Conservation (phyloP, 2,329 filamentous ascomycete species). For the Alternaria rosae region DNA sequence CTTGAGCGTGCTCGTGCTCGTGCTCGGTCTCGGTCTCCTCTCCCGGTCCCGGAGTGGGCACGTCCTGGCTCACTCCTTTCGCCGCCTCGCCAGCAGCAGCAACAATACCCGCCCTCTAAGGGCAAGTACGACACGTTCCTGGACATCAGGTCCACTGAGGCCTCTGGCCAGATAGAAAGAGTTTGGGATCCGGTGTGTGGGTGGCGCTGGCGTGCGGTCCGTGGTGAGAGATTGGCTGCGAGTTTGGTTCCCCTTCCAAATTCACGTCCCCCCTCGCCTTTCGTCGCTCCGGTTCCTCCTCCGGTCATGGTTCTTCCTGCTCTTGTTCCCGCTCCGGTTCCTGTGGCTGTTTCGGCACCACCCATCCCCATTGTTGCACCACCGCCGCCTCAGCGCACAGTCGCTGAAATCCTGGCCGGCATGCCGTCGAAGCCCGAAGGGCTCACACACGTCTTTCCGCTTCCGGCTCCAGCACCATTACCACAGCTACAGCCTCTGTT, state of each 20-base stretch:
- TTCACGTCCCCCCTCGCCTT: neutral
- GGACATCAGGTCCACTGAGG: neutral
- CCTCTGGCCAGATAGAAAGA: conserved; percentile 6
- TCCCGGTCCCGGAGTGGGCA: neutral
- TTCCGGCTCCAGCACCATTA: neutral
- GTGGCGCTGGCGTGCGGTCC: conserved; percentile 6
- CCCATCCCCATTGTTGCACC: neutral
- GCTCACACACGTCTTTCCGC: neutral
- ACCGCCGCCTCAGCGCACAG: neutral
- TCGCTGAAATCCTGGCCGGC: neutral
- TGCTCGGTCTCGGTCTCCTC: neutral
- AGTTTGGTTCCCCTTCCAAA: neutral
- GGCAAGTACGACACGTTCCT: conserved; percentile 6
- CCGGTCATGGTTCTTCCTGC: neutral
- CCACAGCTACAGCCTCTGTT: neutral
- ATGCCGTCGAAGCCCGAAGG: neutral
- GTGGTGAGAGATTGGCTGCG: neutral
- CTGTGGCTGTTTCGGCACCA: neutral
- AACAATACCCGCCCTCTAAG: neutral
- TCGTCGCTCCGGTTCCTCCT: neutral
- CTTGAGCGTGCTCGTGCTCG: too few species aligned
- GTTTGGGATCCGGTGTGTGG: conserved; percentile 4
- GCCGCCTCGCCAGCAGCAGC: neutral
- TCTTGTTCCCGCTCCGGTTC: neutral
- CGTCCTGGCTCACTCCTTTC: conserved; percentile 3